Base-by-base conservation (phyloP, 257 asterid genomes). In the Solanum lycopersicoides region DNA sequence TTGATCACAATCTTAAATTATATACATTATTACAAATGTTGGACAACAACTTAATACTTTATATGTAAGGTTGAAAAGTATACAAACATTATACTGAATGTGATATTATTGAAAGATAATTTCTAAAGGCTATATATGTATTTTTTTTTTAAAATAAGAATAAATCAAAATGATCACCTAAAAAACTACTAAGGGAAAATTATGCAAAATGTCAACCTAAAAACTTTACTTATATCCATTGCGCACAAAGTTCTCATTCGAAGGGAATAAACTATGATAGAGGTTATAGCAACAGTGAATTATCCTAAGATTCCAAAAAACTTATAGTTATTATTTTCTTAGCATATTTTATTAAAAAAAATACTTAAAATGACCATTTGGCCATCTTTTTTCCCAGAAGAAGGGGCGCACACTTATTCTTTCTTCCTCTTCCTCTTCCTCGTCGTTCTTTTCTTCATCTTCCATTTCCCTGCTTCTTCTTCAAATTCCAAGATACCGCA, bases 231-330 rank as follows among this genome's bases (percentile, higher is more conserved):
- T 56, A 37, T 37, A 37, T 37, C 1, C 39, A 1, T 1, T 37
- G 39, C 39, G 1, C 39, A 37, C 0, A 37, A 37, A 37, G 1
- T 37, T 0, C 6, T 37, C 7, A 37, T 37, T 0, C 39, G 2
- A 37, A 5, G 7, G 6, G 6, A 37, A 37, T 37, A 37, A 0
- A 1, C 2, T 37, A 37, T 37, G 7, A 37, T 37, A 1, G 7
- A 35, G 7, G 6, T 37, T 37, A 37, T 37, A 37, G 0, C 7
- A 6, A 37, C 7, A 5, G 1, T 37, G 39, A 37, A 37, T 37
- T 37, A 37, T 37, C 7, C 1, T 6, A 7, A 37, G 2, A 1
- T 37, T 37, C 1, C 39, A 37, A 37, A 37, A 37, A 37, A 6
- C 7, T 37, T 37, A 6, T 5, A 37, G 39, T 6, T 37, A 20